Evolutionary conservation across 495 filamentous ascomycete species (phyloP).

Genomic region (Hypoxylon fuscum): DNA sequence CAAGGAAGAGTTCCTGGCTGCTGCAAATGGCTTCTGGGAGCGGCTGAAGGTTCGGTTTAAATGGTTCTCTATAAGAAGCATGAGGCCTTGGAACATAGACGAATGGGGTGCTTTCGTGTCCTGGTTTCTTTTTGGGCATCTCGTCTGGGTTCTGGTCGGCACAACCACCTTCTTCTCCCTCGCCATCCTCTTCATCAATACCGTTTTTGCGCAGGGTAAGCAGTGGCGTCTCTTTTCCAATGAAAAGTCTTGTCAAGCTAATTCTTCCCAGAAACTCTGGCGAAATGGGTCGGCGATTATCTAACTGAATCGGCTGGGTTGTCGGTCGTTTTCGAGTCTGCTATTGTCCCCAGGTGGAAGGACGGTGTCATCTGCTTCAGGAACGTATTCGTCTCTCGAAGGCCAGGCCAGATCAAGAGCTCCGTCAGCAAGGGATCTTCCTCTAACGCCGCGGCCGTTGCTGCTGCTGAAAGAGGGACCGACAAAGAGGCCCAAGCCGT

Average conservation of each 20-base stretch:
- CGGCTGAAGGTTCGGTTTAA: slow-evolving; percentile 93
- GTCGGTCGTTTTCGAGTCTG: slow-evolving; percentile 97
- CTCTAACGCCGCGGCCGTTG: slow-evolving; percentile 83
- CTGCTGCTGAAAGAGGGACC: slow-evolving; percentile 72
- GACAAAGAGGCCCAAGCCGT: slow-evolving; percentile 46
- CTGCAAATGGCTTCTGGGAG: slow-evolving; percentile 92
- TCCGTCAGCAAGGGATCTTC: slow-evolving; percentile 94
- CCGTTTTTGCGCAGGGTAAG: slow-evolving; percentile 92
- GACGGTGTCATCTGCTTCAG: slow-evolving; percentile 94
- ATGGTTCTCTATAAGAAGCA: slow-evolving; percentile 95
- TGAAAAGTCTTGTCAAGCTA: slow-evolving; percentile 17
- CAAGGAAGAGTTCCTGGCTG: slow-evolving; percentile 91
- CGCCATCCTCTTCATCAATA: slow-evolving; percentile 88
- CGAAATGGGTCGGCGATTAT: slow-evolving; percentile 93
- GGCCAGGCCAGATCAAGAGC: slow-evolving; percentile 79
- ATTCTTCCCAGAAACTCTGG: slow-evolving; percentile 76
- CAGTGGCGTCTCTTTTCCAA: not conserved
- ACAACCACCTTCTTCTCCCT: slow-evolving; percentile 98
- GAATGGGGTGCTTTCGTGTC: slow-evolving; percentile 95
- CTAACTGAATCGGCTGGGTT: slow-evolving; percentile 92
- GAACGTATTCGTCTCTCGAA: slow-evolving; percentile 93
- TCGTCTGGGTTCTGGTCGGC: slow-evolving; percentile 92
- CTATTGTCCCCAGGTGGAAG: slow-evolving; percentile 94
- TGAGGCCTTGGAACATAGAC: slow-evolving; percentile 93
- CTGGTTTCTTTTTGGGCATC: slow-evolving; percentile 91